phyloP scores from a whole-genome alignment of 2,329 filamentous ascomycete species.

The Calonectria leucothoes region DNA sequence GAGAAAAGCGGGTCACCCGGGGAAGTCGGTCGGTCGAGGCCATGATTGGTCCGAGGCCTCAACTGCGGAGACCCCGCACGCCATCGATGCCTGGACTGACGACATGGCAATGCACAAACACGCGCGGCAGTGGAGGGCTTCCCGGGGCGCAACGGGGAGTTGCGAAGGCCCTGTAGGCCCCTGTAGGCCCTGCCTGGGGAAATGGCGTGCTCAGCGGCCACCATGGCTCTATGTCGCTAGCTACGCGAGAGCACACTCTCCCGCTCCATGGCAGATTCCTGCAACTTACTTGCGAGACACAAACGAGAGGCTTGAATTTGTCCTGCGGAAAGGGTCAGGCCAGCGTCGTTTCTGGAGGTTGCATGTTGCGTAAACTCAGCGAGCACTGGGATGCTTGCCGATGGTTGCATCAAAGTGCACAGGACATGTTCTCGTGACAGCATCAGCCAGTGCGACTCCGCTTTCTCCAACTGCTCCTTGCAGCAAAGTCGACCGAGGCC shows the following conservation, averaged over 20 bases:
- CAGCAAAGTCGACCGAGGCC: not conserved
- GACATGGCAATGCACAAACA: conserved; percentile 23
- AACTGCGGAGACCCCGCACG: conserved; percentile 41
- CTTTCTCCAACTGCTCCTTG: not conserved
- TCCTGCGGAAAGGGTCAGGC: not conserved
- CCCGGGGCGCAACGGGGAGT: conserved; percentile 32
- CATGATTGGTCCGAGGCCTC: conserved; percentile 23
- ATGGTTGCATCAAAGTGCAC: not conserved
- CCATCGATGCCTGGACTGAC: conserved; percentile 34
- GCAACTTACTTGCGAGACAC: not conserved
- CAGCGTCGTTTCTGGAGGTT: not conserved
- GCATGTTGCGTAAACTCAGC: not conserved
- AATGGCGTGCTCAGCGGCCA: conserved; percentile 35
- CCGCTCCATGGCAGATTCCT: not conserved
- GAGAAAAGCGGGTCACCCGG: conserved; percentile 13
- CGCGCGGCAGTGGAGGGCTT: conserved; percentile 26
- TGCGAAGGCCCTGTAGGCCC: too few species aligned
- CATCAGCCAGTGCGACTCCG: not conserved
- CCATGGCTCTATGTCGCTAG: not conserved
- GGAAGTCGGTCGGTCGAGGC: conserved; percentile 29
- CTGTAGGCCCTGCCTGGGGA: not conserved
- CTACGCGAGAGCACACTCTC: not conserved
- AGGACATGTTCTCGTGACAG: not conserved
- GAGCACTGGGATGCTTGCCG: not conserved
- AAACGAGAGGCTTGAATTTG: not conserved